phyloP scores from a whole-genome alignment of 2,329 filamentous ascomycete species.

The Fusarium graminum region DNA sequence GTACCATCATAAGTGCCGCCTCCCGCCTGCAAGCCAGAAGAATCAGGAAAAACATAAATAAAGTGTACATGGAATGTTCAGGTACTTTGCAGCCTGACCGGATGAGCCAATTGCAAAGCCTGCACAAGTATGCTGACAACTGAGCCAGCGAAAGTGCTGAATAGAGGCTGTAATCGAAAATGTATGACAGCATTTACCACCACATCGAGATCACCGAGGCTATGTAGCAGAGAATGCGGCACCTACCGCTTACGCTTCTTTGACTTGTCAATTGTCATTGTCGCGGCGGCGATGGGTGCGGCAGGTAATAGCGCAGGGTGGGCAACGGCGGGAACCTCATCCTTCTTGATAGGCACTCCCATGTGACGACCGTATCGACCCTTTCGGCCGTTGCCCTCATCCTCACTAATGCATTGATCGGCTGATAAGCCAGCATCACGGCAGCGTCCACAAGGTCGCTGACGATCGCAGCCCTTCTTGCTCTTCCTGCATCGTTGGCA shows the following conservation, averaged over 20 bases:
- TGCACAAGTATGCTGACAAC: conserved; percentile 33
- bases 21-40: conserved; percentile 43
- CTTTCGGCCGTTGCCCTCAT: conserved; percentile 97
- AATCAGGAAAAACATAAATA: conserved; percentile 29
- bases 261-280: conserved; percentile 63
- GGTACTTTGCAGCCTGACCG: conserved; percentile 13
- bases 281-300: conserved; percentile 58
- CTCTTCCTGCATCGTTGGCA: conserved; percentile 99
- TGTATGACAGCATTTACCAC: conserved; percentile 30
- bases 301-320: conserved; percentile 59
- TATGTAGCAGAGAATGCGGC: conserved; percentile 1
- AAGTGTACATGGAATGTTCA: conserved; percentile 21
- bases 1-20: conserved; percentile 49
- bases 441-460: conserved; percentile 94
- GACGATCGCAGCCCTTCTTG: conserved; percentile 98
- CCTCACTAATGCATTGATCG: conserved; percentile 96
- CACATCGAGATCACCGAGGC: conserved; percentile 13
- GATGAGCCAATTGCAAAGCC: conserved; percentile 20
- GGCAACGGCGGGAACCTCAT: conserved; percentile 60
- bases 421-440: conserved; percentile 94
- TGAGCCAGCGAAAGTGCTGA: conserved; percentile 21
- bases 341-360: conserved; percentile 73
- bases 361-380: conserved; percentile 85
- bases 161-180: conserved; percentile 27
- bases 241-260: conserved; percentile 73